Evolutionary conservation across 2,329 filamentous ascomycete genomes (phyloP), one percentile per base, ranked within the genome.

Genomic region (Pseudocercospora ulei): DNA sequence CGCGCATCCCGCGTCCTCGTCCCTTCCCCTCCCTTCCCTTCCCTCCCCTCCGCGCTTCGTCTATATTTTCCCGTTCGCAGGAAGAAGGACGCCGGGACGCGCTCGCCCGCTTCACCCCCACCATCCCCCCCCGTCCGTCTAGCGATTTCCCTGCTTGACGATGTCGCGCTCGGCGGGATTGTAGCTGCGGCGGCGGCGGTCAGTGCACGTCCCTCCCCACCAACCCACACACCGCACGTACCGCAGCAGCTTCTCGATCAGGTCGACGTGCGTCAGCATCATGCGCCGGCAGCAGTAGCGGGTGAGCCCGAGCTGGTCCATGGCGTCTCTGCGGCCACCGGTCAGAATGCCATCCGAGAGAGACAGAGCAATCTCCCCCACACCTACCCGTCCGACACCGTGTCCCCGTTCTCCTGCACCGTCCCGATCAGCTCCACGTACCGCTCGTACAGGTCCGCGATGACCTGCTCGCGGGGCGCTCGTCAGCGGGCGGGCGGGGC

Each of bases 241-340:
- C 83, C 88, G 84, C 51, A 98, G 76, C 35, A 98, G 76, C 68
- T 98, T 98, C 72, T 98, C 90, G 55, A 98, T 95, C 47, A 98
- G 72, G 63, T 98, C 90, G 56, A 98, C 90, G 66, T 98, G 90
- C 44, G 90, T 98, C 82, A 98, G 95, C 64, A 98, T 78, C 90
- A 98, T 98, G 58, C 90, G 82, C 55, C 90, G 83, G 70, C 90
- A 98, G 75, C 90, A 98, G 71, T 98, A 98, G 54, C 90, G 78
- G 66, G 85, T 88, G 58, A 92, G 81, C 40, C 86, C 86, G 37
- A 98, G 78, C 60, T 86, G 75, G 64, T 96, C 87, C 81, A 98
- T 93, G 26, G 88, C 90, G 62, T 95, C 86, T 58, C 90, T 95
- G 53, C 58, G 3, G 9, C 8, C 2, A 20, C 7, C 4, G 4